Base-by-base conservation (phyloP, 139 green algal genomes). In the Tetraselmis striata region DNA sequence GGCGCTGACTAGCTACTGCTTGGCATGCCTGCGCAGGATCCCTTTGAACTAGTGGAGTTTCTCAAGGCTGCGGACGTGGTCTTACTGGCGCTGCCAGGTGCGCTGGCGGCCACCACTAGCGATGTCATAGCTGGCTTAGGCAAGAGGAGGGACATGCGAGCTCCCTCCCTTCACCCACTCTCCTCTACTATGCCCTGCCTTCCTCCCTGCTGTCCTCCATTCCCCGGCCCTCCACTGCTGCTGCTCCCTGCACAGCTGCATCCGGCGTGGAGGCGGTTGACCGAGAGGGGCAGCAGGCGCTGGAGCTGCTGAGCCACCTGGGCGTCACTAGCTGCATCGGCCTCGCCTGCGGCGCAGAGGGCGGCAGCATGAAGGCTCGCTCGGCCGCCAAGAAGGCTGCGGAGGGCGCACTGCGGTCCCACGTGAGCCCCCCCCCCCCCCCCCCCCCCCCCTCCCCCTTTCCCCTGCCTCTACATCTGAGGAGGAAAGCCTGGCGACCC, bases 321-420 rank as follows among this genome's bases (percentile, higher is more conserved):
- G 87, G 85, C 26, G 82, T 92, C 11, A 23, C 28, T 78, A 30
- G 59, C 76, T 28, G 29, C 74, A 31, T 30, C 11, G 67, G 29
- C 25, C 23, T n/a, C 28, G 81, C 78, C 32, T 2, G 78, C 77
- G 25, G 78, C 29, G 28, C 5, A 1, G 26, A 31, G 0, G 32
- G 30, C 23, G 80, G 78, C 29, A 77, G 32, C 59, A 87, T 97
- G 58, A 97, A 97, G 86, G 85, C 90, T 29, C 87, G 91, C 1
- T 89, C 91, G 0, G 93, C 90, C 23, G 93, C 94, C 0, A 94
- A 92, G 83, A 97, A 96, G 88, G 85, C 87, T 5, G 94, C 89
- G 0, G 85, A 92, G 28, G 89, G 88, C 22, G 92, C 87, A 1
- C 81, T 97, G 45, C 32, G 32, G 11, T 31, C 84, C 11, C 81